Evolutionary conservation across 495 filamentous ascomycete genomes (phyloP).

Genomic region (Penicillium soppii): DNA sequence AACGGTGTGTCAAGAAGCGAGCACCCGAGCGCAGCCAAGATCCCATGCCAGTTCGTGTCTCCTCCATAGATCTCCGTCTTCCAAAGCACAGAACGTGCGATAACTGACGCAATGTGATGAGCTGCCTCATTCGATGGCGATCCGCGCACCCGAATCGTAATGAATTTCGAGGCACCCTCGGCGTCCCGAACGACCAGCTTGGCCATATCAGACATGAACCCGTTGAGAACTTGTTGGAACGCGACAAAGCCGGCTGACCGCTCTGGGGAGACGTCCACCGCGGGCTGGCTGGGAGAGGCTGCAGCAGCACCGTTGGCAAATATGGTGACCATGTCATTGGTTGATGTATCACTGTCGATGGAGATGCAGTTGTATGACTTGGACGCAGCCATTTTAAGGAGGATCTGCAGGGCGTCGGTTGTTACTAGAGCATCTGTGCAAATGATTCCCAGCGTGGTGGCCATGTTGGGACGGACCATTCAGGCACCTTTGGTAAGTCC

Average conservation of each 20-base stretch:
- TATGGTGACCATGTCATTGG: not conserved
- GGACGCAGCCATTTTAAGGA: not conserved
- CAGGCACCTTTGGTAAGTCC: not conserved
- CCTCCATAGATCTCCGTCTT: not conserved
- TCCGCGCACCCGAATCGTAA: not conserved
- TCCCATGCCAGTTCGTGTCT: not conserved
- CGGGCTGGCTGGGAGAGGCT: not conserved
- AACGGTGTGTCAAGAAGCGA: not conserved
- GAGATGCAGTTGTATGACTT: not conserved
- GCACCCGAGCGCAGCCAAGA: not conserved
- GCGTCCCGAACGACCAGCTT: not conserved
- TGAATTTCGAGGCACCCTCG: not conserved
- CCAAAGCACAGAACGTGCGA: not conserved
- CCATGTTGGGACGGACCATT: not conserved
- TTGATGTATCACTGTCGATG: not conserved
- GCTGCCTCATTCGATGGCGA: not conserved
- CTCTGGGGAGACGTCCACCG: not conserved
- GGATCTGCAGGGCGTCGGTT: not conserved
- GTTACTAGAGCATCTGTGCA: not conserved
- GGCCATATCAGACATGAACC: not conserved
- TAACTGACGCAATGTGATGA: not conserved
- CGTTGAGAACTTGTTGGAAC: not conserved
- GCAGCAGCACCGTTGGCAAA: not conserved
- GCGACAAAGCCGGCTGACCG: not conserved
- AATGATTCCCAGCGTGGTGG: not conserved